These are phyloP conservation scores for Colletotrichum godetiae DNA, from an alignment of 2,329 filamentous ascomycete genomes.

Conservation along the genomic window DNA sequence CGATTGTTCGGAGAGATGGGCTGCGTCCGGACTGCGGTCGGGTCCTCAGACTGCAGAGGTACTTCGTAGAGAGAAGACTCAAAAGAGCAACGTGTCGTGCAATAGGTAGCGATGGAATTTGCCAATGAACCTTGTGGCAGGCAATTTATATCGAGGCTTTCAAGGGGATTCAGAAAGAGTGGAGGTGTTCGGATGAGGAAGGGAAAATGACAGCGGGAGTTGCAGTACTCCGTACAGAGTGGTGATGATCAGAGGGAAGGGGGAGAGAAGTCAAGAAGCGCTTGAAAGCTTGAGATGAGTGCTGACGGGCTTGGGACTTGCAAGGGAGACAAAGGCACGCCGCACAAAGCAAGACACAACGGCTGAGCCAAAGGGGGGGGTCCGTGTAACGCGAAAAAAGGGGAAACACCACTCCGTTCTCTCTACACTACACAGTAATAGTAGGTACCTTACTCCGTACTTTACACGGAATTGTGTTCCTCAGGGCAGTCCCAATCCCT, in stretches of 20 bases:
- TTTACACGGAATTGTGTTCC: too few relatives aligned
- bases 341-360: not conserved
- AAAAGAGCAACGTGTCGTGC: not conserved
- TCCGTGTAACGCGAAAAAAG: not conserved
- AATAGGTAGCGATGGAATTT: not conserved
- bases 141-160: not conserved
- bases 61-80: too few relatives aligned
- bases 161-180: not conserved
- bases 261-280: not conserved
- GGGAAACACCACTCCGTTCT: not conserved
- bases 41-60: too few relatives aligned
- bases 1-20: not conserved
- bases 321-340: constrained; percentile 1
- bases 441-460: too few relatives aligned
- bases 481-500: too few relatives aligned
- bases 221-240: not conserved
- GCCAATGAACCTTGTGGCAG: not conserved
- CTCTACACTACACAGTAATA: too few relatives aligned
- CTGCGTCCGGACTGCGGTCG: too few relatives aligned
- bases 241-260: constrained; percentile 1
- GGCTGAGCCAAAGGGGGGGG: not conserved
- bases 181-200: constrained; percentile 10
- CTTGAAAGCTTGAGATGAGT: not conserved
- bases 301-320: not conserved
- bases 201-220: too few relatives aligned